These are phyloP conservation scores for Backusella tuberculispora DNA, from an alignment of 192 early-diverging fungal species.

Conservation along the genomic window DNA sequence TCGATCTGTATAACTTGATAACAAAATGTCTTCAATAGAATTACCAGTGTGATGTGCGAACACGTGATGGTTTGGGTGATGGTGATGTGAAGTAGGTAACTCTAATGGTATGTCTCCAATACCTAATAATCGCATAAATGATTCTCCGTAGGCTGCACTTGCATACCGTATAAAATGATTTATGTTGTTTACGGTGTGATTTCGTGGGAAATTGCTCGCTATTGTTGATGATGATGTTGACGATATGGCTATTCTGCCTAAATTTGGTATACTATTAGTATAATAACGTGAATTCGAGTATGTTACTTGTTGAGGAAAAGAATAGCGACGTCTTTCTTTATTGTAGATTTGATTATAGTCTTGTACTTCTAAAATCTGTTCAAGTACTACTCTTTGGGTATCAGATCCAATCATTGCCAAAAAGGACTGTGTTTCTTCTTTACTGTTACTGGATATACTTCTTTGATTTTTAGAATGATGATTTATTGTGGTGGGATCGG, in stretches of 20 bases:
- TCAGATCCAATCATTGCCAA: background rate
- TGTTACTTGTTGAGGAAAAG: background rate
- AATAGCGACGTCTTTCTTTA: constrained; percentile 12
- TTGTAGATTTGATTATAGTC: background rate
- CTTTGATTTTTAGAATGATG: background rate
- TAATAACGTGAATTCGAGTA: background rate
- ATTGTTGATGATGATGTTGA: constrained; percentile 39
- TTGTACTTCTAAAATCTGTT: background rate
- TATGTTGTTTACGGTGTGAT: constrained; percentile 66
- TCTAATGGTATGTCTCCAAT: constrained; percentile 52
- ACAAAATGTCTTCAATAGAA: constrained; percentile 71
- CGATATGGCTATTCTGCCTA: constrained; percentile 23
- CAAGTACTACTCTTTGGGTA: background rate
- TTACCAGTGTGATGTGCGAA: constrained; percentile 80
- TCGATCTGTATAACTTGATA: constrained; percentile 67
- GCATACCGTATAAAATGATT: constrained; percentile 71
- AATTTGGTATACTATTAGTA: background rate
- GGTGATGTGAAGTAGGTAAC: constrained; percentile 33
- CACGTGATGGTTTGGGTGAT: constrained; percentile 47
- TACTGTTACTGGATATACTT: background rate
- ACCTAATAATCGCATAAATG: constrained; percentile 75
- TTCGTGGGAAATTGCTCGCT: constrained; percentile 52
- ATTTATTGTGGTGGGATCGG: background rate
- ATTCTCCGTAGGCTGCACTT: constrained; percentile 71
- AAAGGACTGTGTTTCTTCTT: background rate